Base-by-base conservation (phyloP, 106 monocot species). In the Dioscorea alata region DNA sequence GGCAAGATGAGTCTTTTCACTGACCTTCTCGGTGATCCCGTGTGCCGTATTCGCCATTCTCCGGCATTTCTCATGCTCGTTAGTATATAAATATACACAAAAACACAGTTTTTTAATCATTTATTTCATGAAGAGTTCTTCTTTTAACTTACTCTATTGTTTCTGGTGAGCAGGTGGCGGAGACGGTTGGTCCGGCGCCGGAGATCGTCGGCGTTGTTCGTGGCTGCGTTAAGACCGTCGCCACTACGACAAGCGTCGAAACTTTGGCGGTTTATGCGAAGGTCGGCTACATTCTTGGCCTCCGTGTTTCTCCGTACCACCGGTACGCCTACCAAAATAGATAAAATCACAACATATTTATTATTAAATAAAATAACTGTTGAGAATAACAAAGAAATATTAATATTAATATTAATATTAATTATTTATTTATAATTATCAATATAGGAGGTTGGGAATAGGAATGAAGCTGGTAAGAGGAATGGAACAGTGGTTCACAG, bases 161-260 rank as follows among this genome's bases (percentile, higher is more conserved):
- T 6, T 42, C 10, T 10, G 42, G 0, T 42, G 42, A 42, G 42
- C 2, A 85, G 86, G 84, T 86, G 12, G 90, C 83, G 1, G 90
- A 90, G 66, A 79, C 86, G 49, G 57, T 14, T 7, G 81, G 62
- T 28, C 57, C 67, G 42, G 65, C 53, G 69, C 71, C 63, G 19
- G 62, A 80, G 66, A 87, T 87, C 25, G 87, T 91, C 2, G 91
- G 91, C 17, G 28, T 91, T 32, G 60, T 91, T 14, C 81, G 91
- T 20, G 91, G 91, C 50, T 81, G 82, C 66, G 67, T 93, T 63
- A 93, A 93, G 60, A 79, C 73, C 23, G 88, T 89, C 28, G 77
- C 81, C 68, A 42, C 42, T 6, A 10, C 42, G 6, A 10, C 42
- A 42, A 77, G 84, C 72, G 84, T 84, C 24, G 76, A 69, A 71